Evolutionary conservation across 371 early-diverging fungal genomes (phyloP).

Genomic region (Thermomucor indicae-seudaticae): DNA sequence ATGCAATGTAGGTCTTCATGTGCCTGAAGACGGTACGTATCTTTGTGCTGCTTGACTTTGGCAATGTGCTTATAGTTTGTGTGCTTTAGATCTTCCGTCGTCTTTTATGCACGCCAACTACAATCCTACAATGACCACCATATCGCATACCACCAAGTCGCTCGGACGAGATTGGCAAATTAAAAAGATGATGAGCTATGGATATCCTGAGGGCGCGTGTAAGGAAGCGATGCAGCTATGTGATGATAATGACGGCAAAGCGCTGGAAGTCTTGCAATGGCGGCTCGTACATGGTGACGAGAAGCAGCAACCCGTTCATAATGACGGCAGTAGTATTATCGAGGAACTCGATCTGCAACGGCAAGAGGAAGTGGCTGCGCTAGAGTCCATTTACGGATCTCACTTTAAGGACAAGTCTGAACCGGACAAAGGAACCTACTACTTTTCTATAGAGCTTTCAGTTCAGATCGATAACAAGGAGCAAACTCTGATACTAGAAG

Average conservation of each 20-base stretch:
- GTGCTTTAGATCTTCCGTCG: constrained; percentile 52
- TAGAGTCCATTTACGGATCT: constrained; percentile 67
- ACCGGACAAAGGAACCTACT: constrained; percentile 20
- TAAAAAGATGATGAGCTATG: constrained; percentile 58
- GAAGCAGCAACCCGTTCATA: constrained; percentile 25
- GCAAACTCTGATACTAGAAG: constrained; percentile 34
- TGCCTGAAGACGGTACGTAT: constrained; percentile 73
- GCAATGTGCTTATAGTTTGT: neutral
- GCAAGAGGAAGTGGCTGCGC: constrained; percentile 54
- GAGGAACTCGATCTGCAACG: constrained; percentile 37
- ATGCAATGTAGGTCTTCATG: constrained; percentile 59
- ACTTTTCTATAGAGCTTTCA: constrained; percentile 15
- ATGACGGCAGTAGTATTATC: too few relatives aligned
- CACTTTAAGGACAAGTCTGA: constrained; percentile 13
- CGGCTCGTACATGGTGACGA: constrained; percentile 35
- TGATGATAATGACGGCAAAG: constrained; percentile 47
- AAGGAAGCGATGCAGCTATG: constrained; percentile 40
- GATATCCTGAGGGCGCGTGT: constrained; percentile 51
- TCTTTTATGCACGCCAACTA: constrained; percentile 58
- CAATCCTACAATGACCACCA: constrained; percentile 60
- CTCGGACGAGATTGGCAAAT: constrained; percentile 62
- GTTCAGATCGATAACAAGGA: constrained; percentile 18
- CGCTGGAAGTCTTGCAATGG: constrained; percentile 48
- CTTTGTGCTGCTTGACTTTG: neutral
- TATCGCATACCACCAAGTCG: constrained; percentile 50